A percentile compares a stretch with the other conserved stretches of the same genome.
phyloP scores from a whole-genome alignment of 2,329 filamentous ascomycete genomes.

The Pseudogymnoascus sp. region DNA sequence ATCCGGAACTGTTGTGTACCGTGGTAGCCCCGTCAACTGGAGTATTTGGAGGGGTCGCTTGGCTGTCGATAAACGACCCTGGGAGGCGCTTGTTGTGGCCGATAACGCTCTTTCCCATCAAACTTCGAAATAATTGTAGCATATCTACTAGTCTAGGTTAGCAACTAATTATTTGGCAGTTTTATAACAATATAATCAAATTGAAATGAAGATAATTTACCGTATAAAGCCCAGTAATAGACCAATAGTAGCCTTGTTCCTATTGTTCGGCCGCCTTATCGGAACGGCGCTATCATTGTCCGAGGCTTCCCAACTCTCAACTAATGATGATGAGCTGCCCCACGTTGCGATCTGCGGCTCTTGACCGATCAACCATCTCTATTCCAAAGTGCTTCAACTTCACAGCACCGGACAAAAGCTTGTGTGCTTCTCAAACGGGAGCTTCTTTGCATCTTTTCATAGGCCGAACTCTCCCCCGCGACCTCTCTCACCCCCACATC shows the following conservation, averaged over 20 bases:
- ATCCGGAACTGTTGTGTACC: neutral
- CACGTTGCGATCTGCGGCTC: constrained; percentile 2
- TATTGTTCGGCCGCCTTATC: neutral
- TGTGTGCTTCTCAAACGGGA: neutral
- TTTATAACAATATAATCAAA: neutral
- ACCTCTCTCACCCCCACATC: neutral
- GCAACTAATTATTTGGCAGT: neutral
- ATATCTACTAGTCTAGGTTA: neutral
- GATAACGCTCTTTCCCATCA: neutral
- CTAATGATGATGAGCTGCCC: constrained; percentile 9
- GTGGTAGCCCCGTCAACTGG: neutral
- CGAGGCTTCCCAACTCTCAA: neutral
- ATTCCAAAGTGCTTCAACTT: neutral
- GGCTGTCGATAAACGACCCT: neutral
- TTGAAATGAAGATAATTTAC: neutral
- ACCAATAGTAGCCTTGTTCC: neutral
- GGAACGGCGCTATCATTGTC: constrained; percentile 6
- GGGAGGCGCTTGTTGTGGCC: neutral
- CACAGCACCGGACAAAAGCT: neutral
- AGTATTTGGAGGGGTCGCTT: neutral
- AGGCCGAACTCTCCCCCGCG: neutral
- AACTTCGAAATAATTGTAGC: neutral
- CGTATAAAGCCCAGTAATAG: neutral
- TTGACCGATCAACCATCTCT: constrained; percentile 1
- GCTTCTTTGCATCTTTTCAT: neutral